These are phyloP conservation scores for Sanghuangporus sanghuang DNA, from an alignment of 1,284 basidiomycete genomes.

Conservation along the genomic window DNA sequence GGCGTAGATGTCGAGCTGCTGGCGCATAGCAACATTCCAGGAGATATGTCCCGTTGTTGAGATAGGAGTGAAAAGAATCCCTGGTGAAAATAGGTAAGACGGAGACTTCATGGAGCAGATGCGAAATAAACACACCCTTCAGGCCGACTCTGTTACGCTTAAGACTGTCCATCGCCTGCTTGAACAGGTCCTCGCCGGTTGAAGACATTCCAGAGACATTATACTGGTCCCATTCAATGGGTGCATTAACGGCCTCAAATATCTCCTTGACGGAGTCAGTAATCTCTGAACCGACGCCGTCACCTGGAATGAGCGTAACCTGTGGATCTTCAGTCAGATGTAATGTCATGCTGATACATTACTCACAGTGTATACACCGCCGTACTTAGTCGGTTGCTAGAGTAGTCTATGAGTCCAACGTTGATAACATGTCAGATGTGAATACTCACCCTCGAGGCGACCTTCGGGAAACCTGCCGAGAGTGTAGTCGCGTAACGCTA, in stretches of 20 bases:
- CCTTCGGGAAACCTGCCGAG: conserved; percentile 74
- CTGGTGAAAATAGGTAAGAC: conserved; percentile 36
- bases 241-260: conserved; percentile 95
- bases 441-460: conserved; percentile 57
- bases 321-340: conserved; percentile 29
- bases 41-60: conserved; percentile 96
- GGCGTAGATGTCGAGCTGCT: conserved; percentile 98
- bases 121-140: conserved; percentile 67
- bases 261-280: conserved; percentile 99
- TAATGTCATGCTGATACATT: conserved; percentile 22
- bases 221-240: conserved; percentile 99
- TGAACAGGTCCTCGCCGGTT: conserved; percentile 92
- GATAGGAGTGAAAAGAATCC: conserved; percentile 98
- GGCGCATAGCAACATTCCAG: conserved; percentile 99
- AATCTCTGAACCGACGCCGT: conserved; percentile 96
- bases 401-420: background rate
- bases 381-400: conserved; percentile 90
- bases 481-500: conserved; percentile 75
- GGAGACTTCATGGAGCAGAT: conserved; percentile 1
- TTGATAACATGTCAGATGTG: conserved; percentile 1
- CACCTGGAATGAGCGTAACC: conserved; percentile 94
- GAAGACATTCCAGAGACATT: conserved; percentile 96
- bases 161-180: conserved; percentile 94
- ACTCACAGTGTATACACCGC: conserved; percentile 84
- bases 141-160: conserved; percentile 97